Evolutionary conservation across 345 rosid genomes (phyloP), one percentile per base, ranked within the genome.

Genomic region (Salix exigua): DNA sequence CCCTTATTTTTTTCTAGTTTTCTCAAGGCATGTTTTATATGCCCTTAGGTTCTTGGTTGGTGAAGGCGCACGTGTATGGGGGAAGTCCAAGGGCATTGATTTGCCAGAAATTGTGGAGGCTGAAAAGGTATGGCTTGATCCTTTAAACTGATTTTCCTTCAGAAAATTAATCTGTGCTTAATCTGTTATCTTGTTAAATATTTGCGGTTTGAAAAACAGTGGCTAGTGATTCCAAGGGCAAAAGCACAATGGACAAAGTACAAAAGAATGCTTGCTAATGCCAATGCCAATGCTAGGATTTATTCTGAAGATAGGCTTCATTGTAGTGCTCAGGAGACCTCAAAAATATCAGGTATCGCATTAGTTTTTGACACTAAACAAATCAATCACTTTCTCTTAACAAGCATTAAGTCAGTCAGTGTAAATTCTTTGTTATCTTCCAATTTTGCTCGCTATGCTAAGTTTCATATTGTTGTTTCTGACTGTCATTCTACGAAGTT

Each of bases 1-100:
- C 72, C 18, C 63, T 33, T 23, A 25, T n/a, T 18, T 1, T 30
- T 23, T 2, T 13, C 68, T 14, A 37, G 67, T 72, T 72, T 55
- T 25, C 13, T 10, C 4, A 68, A 74, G 68, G 26, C 30, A 5
- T 8, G 8, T 69, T 35, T 48, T 4, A 35, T 50, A 46, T 73
- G 67, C 33, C 30, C 68, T 76, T 28, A 96, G 98, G 96, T 88
- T 96, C 82, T 88, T 96, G 87, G 99, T 82, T 70, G 97, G 99
- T 74, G 99, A 93, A 88, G 98, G 98, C 80, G 97, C 99, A 28
- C 81, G 85, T 48, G 38, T 70, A 75, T 96, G 97, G 98, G 97
- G 91, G 42, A 86, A 83, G 70, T 89, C 93, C 75, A 91, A 86
- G 82, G 91, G 87, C 73, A 67, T 87, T 87, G 23, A 71, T 73